Evolutionary conservation across 2,329 filamentous ascomycete species (phyloP).

Genomic region (Fusarium sp.): DNA sequence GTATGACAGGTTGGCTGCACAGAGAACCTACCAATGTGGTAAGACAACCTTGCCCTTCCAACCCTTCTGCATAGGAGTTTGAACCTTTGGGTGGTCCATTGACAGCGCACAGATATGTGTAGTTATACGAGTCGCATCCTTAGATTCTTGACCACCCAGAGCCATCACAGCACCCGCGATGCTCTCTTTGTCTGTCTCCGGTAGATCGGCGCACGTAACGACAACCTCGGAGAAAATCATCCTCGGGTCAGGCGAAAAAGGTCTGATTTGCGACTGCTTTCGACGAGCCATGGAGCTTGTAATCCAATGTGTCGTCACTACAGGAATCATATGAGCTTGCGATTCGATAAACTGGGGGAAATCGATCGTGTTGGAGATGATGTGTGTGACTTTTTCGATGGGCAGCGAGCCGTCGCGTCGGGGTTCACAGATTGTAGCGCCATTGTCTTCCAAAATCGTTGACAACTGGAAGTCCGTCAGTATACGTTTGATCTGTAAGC

Average conservation of each 20-base stretch:
- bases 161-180: conserved; percentile 91
- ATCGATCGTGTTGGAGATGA: conserved; percentile 81
- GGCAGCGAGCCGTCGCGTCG: conserved; percentile 62
- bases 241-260: conserved; percentile 89
- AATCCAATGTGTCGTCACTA: conserved; percentile 87
- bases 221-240: conserved; percentile 90
- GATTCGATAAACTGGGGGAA: conserved; percentile 88
- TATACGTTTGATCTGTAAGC: neutral
- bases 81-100: conserved; percentile 78
- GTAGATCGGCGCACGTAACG: conserved; percentile 86
- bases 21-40: conserved; percentile 80
- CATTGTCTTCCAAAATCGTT: conserved; percentile 60
- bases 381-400: conserved; percentile 65
- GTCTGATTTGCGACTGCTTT: conserved; percentile 81
- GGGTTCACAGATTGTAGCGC: conserved; percentile 62
- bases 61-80: conserved; percentile 71
- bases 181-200: conserved; percentile 87
- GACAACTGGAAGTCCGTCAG: conserved; percentile 55
- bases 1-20: neutral
- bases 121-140: conserved; percentile 76
- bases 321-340: conserved; percentile 81
- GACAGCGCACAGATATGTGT: conserved; percentile 91
- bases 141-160: conserved; percentile 85
- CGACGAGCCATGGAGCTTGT: conserved; percentile 74
- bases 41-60: conserved; percentile 85